Conservation (phyloP, 1,284 basidiomycete genomes). For the Exobasidium rhododendri region DNA sequence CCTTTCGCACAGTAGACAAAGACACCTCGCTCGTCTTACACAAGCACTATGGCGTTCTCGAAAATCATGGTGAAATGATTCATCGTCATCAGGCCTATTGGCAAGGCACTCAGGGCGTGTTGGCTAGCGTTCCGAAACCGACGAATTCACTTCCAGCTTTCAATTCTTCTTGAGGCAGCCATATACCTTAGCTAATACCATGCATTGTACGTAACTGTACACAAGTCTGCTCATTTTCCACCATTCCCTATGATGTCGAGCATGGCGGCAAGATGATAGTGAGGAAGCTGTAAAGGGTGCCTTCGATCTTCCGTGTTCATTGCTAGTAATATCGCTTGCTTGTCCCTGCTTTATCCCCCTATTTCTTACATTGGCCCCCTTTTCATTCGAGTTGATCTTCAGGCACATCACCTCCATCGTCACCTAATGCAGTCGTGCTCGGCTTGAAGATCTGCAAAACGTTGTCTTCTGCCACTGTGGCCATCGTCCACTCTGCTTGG, state of each 20-base stretch:
- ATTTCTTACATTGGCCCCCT: no score
- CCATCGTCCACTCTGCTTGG: conserved; percentile 48
- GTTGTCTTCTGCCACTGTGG: conserved; percentile 51
- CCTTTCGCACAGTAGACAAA: not conserved
- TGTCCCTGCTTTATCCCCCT: no score
- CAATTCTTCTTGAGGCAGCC: no score
- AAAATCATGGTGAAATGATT: not conserved
- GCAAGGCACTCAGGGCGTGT: not conserved
- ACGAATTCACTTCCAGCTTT: no score
- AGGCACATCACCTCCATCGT: conserved; percentile 20
- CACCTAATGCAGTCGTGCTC: conserved; percentile 21
- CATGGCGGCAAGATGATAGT: no score
- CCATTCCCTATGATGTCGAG: no score
- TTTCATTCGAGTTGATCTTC: conserved; percentile 21
- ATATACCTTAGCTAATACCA: no score
- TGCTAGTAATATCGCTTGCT: no score
- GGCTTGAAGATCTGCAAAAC: conserved; percentile 47
- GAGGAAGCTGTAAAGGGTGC: no score
- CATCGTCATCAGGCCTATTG: not conserved
- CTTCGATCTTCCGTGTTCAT: no score
- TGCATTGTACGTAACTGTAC: no score
- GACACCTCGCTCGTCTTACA: not conserved
- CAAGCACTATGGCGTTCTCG: not conserved
- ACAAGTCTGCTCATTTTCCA: no score
- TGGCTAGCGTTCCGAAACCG: not conserved